A percentile compares a stretch with the other conserved stretches of the same genome.
These are phyloP conservation scores for Arthroderma uncinatum DNA, from an alignment of 2,329 filamentous ascomycete species.

Conservation along the genomic window DNA sequence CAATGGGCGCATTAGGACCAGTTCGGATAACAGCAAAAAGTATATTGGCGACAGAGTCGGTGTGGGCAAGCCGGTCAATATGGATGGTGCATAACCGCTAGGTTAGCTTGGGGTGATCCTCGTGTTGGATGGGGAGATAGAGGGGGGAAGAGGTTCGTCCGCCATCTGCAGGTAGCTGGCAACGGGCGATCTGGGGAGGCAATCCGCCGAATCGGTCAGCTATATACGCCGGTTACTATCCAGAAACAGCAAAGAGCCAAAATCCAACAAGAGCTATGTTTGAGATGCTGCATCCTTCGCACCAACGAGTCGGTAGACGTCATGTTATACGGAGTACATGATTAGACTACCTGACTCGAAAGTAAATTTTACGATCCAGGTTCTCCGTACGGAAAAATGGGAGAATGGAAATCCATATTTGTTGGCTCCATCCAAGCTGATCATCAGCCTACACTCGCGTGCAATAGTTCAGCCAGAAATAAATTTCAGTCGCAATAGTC, in stretches of 20 bases:
- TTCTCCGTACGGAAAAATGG: too few relatives aligned
- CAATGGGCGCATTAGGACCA: not conserved
- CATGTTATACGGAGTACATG: not conserved
- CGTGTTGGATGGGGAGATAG: not conserved
- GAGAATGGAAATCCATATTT: too few relatives aligned
- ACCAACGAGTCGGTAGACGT: not conserved
- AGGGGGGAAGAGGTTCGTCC: not conserved
- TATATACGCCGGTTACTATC: not conserved
- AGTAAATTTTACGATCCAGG: too few relatives aligned
- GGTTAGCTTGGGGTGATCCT: not conserved
- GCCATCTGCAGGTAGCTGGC: constrained; percentile 1
- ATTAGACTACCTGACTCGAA: too few relatives aligned
- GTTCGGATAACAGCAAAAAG: not conserved
- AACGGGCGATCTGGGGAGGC: not conserved
- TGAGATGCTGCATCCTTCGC: constrained; percentile 1
- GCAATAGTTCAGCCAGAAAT: not conserved
- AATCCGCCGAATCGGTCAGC: not conserved
- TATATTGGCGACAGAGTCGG: not conserved
- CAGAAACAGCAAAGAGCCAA: not conserved
- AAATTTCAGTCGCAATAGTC: not conserved
- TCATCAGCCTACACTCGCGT: too few relatives aligned
- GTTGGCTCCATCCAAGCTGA: too few relatives aligned
- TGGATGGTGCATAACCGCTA: not conserved
- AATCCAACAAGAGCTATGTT: not conserved
- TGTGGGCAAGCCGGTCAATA: not conserved